phyloP scores from a whole-genome alignment of 2,329 filamentous ascomycete species.

The Monilinia polystroma region DNA sequence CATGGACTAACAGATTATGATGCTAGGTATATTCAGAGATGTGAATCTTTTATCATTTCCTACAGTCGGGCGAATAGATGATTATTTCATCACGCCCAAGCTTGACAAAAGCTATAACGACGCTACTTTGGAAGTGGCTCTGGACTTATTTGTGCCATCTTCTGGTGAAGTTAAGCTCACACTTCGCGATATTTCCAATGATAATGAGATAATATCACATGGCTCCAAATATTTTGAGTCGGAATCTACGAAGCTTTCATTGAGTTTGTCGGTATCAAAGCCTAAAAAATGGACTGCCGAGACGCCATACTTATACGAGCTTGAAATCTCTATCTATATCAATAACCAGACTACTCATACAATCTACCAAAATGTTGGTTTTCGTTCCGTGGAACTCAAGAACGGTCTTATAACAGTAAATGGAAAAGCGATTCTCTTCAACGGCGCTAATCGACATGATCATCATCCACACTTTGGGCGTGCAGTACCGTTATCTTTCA shows the following conservation, averaged over 20 bases:
- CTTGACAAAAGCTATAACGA: conserved; percentile 53
- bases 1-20: background rate
- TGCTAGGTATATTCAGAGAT: conserved; percentile 61
- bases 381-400: conserved; percentile 62
- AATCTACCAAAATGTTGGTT: conserved; percentile 56
- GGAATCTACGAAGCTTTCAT: conserved; percentile 8
- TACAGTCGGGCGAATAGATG: conserved; percentile 50
- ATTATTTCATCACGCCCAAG: conserved; percentile 56
- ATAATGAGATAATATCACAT: conserved; percentile 15
- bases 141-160: conserved; percentile 13
- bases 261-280: conserved; percentile 43
- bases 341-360: conserved; percentile 40
- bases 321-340: conserved; percentile 47
- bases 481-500: conserved; percentile 53
- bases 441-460: conserved; percentile 67
- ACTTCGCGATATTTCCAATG: conserved; percentile 24
- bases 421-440: conserved; percentile 58
- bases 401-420: conserved; percentile 62
- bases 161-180: conserved; percentile 18
- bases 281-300: conserved; percentile 70
- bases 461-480: conserved; percentile 45
- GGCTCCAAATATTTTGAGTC: background rate
- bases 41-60: conserved; percentile 61
- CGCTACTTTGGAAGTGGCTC: conserved; percentile 40
- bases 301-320: conserved; percentile 59